Percentiles rank a stretch among this genome's conserved stretches.
Evolutionary conservation across 768 basidiomycete species (phyloP).

Genomic region (Boletus patriciae): DNA sequence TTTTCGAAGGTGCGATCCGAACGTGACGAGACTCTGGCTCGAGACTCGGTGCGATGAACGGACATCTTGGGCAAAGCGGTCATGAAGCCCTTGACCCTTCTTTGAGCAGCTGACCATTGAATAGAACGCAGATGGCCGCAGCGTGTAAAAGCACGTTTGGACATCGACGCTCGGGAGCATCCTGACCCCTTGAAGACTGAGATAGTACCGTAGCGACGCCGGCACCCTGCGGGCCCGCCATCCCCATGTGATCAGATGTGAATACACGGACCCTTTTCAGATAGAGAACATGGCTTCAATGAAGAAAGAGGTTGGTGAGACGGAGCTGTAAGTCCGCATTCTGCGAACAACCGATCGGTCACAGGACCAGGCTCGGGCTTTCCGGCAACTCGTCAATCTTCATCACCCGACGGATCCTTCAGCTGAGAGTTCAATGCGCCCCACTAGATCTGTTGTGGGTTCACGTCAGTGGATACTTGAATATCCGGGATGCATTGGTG

Average conservation of each 20-base stretch:
- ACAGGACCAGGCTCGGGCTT: too few relatives aligned
- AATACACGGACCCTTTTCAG: neutral
- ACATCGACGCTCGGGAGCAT: neutral
- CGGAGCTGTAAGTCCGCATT: neutral
- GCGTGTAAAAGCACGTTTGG: neutral
- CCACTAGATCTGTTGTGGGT: neutral
- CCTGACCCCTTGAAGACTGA: too few relatives aligned
- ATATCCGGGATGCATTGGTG: neutral
- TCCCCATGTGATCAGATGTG: neutral
- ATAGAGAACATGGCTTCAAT: neutral
- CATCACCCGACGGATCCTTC: neutral
- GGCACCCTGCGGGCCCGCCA: neutral
- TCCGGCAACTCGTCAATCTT: neutral
- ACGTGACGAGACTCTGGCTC: too few relatives aligned
- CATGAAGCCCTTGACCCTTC: conserved; percentile 2
- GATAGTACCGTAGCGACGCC: neutral
- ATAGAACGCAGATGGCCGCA: neutral
- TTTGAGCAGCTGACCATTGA: conserved; percentile 1
- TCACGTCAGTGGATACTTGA: neutral
- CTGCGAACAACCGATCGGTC: neutral
- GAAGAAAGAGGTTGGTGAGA: neutral
- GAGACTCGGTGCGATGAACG: neutral
- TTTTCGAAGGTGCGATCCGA: too few relatives aligned
- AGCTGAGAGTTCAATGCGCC: neutral
- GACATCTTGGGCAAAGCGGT: neutral